Evolutionary conservation across 1,139 yeast species (phyloP), one percentile per base, ranked within the genome.

Genomic region (Hemisphaericaspora lyxosophila): DNA sequence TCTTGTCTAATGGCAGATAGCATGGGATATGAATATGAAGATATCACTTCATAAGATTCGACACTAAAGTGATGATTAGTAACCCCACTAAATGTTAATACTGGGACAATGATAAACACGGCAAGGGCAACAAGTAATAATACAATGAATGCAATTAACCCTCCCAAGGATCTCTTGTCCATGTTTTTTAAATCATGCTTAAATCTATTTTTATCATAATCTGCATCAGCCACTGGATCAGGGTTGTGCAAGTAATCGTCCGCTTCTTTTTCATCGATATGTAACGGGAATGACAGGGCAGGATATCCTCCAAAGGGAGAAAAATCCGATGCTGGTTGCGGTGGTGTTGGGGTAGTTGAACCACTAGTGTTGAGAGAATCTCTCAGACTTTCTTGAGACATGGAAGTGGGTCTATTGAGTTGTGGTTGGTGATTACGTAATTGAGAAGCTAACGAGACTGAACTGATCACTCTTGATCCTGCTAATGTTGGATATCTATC

Each of bases 241-340:
- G 97, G 97, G 59, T 89, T 89, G 62, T 89, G 97, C 46, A 89
- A 59, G 55, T 87, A 88, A 57, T 89, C 97, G 64, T 89, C 97
- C 3, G 88, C 84, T 60, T 89, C 97, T 60, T 86, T 86, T 53
- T 89, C 97, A 43, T 89, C 96, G 45, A 89, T 80, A 50, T 78
- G 82, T 38, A 89, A 67, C 0, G 97, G 97, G 66, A 89, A 89
- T 3, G 89, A 80, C 6, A 87, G 73, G 5, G 96, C 94, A 2
- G 97, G 97, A 59, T 87, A 89, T 11, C 97, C 97, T 39, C 97
- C 97, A 67, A 89, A 89, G 3, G 97, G 97, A 37, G 89, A 80
- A 49, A 82, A 71, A 41, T 68, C 73, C 2, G 62, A 47, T 23
- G 50, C 46, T 20, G 32, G 40, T 23, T 33, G 17, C 6, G 38